phyloP scores from a whole-genome alignment of 2,329 filamentous ascomycete genomes.

The Leptodontidium sp. region DNA sequence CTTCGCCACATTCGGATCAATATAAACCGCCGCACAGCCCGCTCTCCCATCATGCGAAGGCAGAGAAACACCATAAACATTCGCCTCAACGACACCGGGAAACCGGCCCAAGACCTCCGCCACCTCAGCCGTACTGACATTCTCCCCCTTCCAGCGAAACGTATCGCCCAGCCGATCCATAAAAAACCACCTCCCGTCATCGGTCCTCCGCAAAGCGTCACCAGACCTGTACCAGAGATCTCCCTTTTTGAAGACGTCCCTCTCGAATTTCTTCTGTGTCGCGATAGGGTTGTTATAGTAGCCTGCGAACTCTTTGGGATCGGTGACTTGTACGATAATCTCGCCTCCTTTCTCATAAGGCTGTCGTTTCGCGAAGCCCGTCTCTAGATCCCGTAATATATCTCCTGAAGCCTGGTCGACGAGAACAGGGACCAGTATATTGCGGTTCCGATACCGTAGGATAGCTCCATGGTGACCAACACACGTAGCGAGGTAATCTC shows the following conservation, averaged over 20 bases:
- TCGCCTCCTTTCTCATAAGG: slow-evolving; percentile 77
- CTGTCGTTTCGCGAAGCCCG: slow-evolving; percentile 70
- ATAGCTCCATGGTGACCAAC: slow-evolving; percentile 78
- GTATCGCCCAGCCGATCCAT: slow-evolving; percentile 76
- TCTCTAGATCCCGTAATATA: slow-evolving; percentile 70
- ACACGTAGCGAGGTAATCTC: slow-evolving; percentile 67
- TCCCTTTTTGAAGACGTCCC: slow-evolving; percentile 70
- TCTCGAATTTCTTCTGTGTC: slow-evolving; percentile 70
- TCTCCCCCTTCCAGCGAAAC: slow-evolving; percentile 78
- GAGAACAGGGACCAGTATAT: slow-evolving; percentile 70
- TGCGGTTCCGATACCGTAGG: slow-evolving; percentile 58
- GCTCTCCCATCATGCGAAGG: slow-evolving; percentile 74
- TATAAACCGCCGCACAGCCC: slow-evolving; percentile 69
- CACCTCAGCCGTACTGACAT: slow-evolving; percentile 73
- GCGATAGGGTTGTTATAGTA: slow-evolving; percentile 75
- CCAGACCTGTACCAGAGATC: slow-evolving; percentile 75
- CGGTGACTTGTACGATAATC: slow-evolving; percentile 70
- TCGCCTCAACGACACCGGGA: slow-evolving; percentile 68
- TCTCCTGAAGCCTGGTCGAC: slow-evolving; percentile 74
- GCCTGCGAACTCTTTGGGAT: slow-evolving; percentile 66
- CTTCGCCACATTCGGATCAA: slow-evolving; percentile 57
- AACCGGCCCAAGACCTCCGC: slow-evolving; percentile 67
- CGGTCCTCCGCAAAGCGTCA: slow-evolving; percentile 68
- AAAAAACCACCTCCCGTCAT: slow-evolving; percentile 74
- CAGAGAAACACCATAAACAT: slow-evolving; percentile 73